Evolutionary conservation across 192 early-diverging fungal genomes (phyloP), one percentile per base, ranked within the genome.

Genomic region (Anaeromyces robustus): DNA sequence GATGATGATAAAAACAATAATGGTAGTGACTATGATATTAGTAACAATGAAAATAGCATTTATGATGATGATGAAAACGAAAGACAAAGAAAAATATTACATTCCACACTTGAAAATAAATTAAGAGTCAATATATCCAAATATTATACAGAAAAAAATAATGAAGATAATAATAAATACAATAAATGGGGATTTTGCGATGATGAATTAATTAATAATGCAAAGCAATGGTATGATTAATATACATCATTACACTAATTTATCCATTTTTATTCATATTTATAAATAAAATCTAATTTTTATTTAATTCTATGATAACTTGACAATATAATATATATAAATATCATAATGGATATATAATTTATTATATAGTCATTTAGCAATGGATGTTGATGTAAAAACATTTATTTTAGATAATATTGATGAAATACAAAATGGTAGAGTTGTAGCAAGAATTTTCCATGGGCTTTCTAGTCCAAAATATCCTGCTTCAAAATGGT

Each of bases 381-480:
- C 43, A 52, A 52, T 52, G 43, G 43, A 52, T 52, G 19, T 52
- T 4, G 43, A 52, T 52, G 43, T 52, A 22, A 52, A 52, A 52
- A 52, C 43, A 22, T 52, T 52, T 22, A 52, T 52, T 22, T 52
- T 52, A 3, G 43, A 52, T 52, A 52, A 52, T 52, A 52, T 52
- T 22, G 6, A 22, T 52, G 43, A 52, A 22, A 52, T 52, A 52
- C 18, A 52, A 22, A 52, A 18, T 22, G 87, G 87, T 12, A 81
- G 83, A 29, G 80, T 82, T 26, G 82, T 88, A 80, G 87, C 87
- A 29, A 77, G 87, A 19, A 87, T 88, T 12, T 88, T 88, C 78
- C 87, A 88, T 80, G 87, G 87, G 29, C 77, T 88, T 11, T 82
- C 83, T 9, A 86, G 83, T 52, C 86, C 86, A 34, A 84, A 86